Conservation (phyloP, 805 yeast species). For the Brettanomyces custersianus region DNA sequence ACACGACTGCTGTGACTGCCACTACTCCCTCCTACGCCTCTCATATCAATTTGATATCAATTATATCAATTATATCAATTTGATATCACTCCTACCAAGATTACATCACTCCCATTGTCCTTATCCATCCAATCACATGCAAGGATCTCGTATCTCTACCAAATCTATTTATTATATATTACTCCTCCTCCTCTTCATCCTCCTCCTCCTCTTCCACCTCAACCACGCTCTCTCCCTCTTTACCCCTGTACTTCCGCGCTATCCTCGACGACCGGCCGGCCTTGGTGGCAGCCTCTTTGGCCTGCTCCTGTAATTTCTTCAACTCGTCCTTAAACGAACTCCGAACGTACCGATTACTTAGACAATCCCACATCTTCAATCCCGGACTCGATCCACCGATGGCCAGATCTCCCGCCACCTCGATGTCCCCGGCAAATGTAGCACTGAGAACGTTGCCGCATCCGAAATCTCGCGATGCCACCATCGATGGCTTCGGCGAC, state of each 20-base stretch:
- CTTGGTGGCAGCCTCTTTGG: conserved; percentile 46
- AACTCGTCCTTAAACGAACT: conserved; percentile 55
- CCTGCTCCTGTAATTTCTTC: conserved; percentile 41
- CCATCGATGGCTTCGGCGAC: conserved; percentile 63
- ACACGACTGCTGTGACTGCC: no score
- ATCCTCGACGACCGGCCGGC: conserved; percentile 62
- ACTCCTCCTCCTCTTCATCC: conserved; percentile 28
- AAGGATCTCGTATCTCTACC: no score
- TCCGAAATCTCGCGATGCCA: conserved; percentile 83
- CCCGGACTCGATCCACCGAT: conserved; percentile 84
- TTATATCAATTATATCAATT: no score
- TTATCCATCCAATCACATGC: no score
- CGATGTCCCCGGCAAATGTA: conserved; percentile 79
- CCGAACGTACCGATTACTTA: conserved; percentile 74
- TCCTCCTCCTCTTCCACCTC: conserved; percentile 54
- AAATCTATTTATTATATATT: no score
- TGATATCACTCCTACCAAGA: no score
- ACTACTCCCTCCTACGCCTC: no score
- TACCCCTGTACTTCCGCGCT: conserved; percentile 56
- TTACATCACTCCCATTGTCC: no score
- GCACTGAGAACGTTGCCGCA: conserved; percentile 85
- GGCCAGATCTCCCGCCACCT: conserved; percentile 67
- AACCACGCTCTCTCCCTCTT: conserved; percentile 44
- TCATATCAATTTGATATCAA: no score
- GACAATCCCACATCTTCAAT: conserved; percentile 87